Evolutionary conservation across 73 alveolate genomes (phyloP), one percentile per base, ranked within the genome.

Genomic region (Paraurostyla sp.): DNA sequence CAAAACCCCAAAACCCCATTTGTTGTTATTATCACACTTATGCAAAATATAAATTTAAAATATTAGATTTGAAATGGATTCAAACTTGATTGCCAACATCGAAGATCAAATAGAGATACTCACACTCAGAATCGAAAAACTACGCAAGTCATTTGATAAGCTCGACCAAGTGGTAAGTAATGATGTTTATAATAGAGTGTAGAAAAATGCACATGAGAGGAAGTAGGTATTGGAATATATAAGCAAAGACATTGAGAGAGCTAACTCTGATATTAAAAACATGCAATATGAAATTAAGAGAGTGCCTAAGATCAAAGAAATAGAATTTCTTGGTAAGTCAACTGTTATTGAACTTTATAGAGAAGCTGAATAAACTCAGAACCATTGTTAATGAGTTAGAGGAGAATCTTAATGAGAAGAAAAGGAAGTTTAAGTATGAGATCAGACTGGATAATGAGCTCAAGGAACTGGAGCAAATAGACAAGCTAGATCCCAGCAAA

Each of bases 271-370:
- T 43, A 69, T 69, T 33, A 69, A 69, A 36, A 69, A 43, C 38
- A 41, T 69, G 84, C 84, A 69, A 25, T 69, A 69, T 69, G 84
- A 69, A 36, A 43, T 43, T 35, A 69, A 69, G 63, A 69, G 63
- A 43, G 84, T 43, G 13, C 84, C 84, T 3, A 69, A 69, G 35
- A 38, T 41, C 9, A 69, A 69, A 36, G 84, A 69, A 69, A 23
- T 69, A 16, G 84, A 69, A 32, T 29, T 69, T 3, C 20, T 22
- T 41, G 84, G 84, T 69, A 69, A 38, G 63, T 22, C 29, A 22
- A 7, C 7, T 7, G 59, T 16, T 63, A 6, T 9, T 27, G 18
- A 32, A 62, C 52, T n/a, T 16, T 7, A 16, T 69, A 69, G 84
- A 36, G 38, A 69, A 69, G 41, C 84, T 69, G 13, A 69, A 69